These are phyloP conservation scores for Amylocarpus encephaloides DNA, from an alignment of 2,329 filamentous ascomycete species.

Conservation along the genomic window DNA sequence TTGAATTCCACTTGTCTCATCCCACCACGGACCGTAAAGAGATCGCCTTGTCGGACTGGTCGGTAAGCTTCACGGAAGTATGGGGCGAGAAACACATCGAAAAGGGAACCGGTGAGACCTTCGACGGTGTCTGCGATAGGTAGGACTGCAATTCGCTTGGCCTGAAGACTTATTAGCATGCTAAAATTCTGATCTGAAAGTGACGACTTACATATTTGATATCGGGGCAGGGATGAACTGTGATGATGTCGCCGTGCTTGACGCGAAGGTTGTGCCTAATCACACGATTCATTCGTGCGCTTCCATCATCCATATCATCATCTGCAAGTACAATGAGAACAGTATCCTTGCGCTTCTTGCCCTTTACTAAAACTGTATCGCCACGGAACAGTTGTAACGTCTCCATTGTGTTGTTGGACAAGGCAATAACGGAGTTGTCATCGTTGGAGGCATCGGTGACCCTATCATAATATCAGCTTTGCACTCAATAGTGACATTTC, in stretches of 20 bases:
- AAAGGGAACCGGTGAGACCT: constrained; percentile 93
- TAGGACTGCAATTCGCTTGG: constrained; percentile 97
- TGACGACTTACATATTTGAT: constrained; percentile 90
- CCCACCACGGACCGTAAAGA: constrained; percentile 94
- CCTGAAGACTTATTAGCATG: constrained; percentile 46
- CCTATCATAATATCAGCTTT: constrained; percentile 45
- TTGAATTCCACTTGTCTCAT: constrained; percentile 99
- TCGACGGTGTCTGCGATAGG: constrained; percentile 98
- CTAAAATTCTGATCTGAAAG: not conserved
- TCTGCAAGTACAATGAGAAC: constrained; percentile 96
- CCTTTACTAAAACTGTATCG: constrained; percentile 95
- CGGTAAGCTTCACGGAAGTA: constrained; percentile 99
- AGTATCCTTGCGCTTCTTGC: constrained; percentile 99
- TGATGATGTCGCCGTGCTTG: constrained; percentile 97
- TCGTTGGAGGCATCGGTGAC: constrained; percentile 98
- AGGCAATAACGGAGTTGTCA: constrained; percentile 98
- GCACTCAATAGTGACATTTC: constrained; percentile 22
- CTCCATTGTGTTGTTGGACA: constrained; percentile 99
- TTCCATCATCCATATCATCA: constrained; percentile 96
- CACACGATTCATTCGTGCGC: constrained; percentile 94
- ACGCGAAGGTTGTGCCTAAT: constrained; percentile 97
- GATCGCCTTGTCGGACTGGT: constrained; percentile 91
- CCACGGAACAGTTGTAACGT: constrained; percentile 96
- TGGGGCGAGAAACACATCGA: constrained; percentile 97
- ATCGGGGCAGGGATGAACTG: constrained; percentile 93